Conservation (phyloP, 2,329 filamentous ascomycete species). For the Pyrenophora seminiperda region DNA sequence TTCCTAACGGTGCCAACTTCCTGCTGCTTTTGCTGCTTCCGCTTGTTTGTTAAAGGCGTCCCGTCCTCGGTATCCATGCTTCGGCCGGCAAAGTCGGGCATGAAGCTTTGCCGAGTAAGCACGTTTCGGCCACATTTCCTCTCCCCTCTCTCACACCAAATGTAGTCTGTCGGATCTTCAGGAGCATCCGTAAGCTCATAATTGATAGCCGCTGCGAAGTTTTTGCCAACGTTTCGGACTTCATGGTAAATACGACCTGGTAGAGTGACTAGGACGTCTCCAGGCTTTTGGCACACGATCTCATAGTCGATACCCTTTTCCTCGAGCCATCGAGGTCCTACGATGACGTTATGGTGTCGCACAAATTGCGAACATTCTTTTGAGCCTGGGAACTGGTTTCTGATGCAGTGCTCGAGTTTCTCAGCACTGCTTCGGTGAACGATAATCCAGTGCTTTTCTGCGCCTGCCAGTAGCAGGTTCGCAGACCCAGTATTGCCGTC, state of each 20-base stretch:
- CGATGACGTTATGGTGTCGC: constrained; percentile 9
- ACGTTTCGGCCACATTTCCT: constrained; percentile 6
- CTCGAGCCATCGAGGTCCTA: constrained; percentile 10
- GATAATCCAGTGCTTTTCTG: constrained; percentile 17
- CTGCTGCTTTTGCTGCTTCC: background rate
- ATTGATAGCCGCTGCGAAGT: constrained; percentile 16
- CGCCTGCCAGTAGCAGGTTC: constrained; percentile 15
- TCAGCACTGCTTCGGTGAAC: constrained; percentile 8
- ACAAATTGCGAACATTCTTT: constrained; percentile 15
- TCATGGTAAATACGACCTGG: constrained; percentile 13
- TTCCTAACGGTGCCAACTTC: background rate
- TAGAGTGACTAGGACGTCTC: constrained; percentile 14
- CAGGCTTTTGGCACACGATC: constrained; percentile 4
- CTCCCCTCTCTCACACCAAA: constrained; percentile 6
- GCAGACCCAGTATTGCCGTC: constrained; percentile 12
- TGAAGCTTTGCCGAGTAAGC: constrained; percentile 10
- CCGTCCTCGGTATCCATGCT: background rate
- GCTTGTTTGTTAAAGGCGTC: constrained; percentile 4
- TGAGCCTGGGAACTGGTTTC: background rate
- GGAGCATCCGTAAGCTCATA: constrained; percentile 11
- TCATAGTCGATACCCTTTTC: constrained; percentile 10
- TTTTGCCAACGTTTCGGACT: constrained; percentile 12
- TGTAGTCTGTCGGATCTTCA: constrained; percentile 6
- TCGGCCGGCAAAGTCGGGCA: background rate
- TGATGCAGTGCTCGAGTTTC: constrained; percentile 7